These are phyloP conservation scores for Fusarium redolens DNA, from an alignment of 2,329 filamentous ascomycete species.

Conservation along the genomic window DNA sequence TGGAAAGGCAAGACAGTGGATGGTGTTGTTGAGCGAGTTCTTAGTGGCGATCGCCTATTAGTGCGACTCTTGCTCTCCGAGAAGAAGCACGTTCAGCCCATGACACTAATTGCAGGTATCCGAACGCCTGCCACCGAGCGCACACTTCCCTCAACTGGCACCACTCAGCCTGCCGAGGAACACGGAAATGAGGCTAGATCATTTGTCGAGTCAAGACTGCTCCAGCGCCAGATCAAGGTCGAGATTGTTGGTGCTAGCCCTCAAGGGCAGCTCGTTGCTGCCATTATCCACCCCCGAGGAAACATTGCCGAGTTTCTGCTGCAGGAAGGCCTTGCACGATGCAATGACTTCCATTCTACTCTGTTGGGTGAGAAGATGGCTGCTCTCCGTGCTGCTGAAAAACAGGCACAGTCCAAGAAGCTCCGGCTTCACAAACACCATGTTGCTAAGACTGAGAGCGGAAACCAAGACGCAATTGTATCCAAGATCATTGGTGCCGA, in stretches of 20 bases:
- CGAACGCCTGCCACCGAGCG: constrained; percentile 91
- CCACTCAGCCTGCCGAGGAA: constrained; percentile 86
- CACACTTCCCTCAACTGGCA: constrained; percentile 79
- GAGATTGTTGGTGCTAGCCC: constrained; percentile 88
- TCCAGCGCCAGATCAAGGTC: constrained; percentile 87
- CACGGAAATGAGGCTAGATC: constrained; percentile 88
- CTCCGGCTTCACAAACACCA: constrained; percentile 85
- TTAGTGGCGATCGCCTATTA: constrained; percentile 91
- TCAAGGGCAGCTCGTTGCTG: constrained; percentile 90
- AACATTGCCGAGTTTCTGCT: constrained; percentile 94
- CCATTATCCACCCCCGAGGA: constrained; percentile 86
- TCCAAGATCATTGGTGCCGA: constrained; percentile 89
- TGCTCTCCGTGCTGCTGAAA: constrained; percentile 85
- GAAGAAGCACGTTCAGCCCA: constrained; percentile 87
- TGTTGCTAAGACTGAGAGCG: constrained; percentile 74
- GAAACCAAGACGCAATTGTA: constrained; percentile 83
- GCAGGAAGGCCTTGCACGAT: constrained; percentile 88
- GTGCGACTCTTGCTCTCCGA: constrained; percentile 83
- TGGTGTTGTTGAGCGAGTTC: constrained; percentile 88
- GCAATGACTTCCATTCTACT: constrained; percentile 95
- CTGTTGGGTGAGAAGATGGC: constrained; percentile 92
- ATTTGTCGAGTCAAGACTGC: constrained; percentile 86
- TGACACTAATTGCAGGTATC: constrained; percentile 89
- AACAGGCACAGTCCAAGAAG: constrained; percentile 80
- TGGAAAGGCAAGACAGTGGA: constrained; percentile 89